Evolutionary conservation across 2,329 filamentous ascomycete species (phyloP).

Genomic region (Fusarium xylarioides): DNA sequence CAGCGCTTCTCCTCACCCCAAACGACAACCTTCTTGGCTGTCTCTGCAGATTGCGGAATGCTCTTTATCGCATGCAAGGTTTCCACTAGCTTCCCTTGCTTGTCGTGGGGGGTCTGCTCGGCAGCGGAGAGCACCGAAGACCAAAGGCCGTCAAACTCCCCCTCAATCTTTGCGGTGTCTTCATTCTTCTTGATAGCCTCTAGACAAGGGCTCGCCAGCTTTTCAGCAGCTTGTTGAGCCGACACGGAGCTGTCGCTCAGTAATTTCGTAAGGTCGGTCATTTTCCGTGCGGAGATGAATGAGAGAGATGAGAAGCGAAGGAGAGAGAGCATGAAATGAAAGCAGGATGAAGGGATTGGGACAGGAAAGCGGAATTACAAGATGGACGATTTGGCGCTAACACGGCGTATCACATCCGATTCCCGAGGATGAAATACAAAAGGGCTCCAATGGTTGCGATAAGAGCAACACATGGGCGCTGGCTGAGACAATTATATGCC

Average conservation of each 20-base stretch:
- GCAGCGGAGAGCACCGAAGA: constrained; percentile 23
- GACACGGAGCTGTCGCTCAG: constrained; percentile 13
- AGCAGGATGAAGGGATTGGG: not conserved
- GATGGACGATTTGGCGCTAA: not conserved
- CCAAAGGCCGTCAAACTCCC: constrained; percentile 25
- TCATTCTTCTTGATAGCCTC: constrained; percentile 16
- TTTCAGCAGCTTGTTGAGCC: constrained; percentile 17
- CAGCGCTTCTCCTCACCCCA: constrained; percentile 30
- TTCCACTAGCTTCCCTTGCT: constrained; percentile 36
- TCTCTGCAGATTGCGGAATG: constrained; percentile 13
- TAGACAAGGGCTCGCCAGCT: constrained; percentile 10
- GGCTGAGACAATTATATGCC: constrained; percentile 27
- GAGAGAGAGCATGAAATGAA: not conserved
- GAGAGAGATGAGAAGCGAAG: not conserved
- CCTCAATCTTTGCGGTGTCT: constrained; percentile 13
- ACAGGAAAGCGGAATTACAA: constrained; percentile 5
- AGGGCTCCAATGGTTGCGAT: constrained; percentile 7
- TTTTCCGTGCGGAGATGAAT: not conserved
- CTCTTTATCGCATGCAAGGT: constrained; percentile 30
- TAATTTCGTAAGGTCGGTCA: constrained; percentile 15
- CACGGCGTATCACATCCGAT: not conserved
- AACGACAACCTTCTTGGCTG: constrained; percentile 21
- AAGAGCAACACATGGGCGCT: constrained; percentile 31
- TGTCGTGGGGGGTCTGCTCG: constrained; percentile 31
- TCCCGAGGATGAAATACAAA: not conserved